Percentiles rank a stretch among this genome's conserved stretches.
phyloP scores from a whole-genome alignment of 2,329 filamentous ascomycete genomes.

The Claviceps monticola region DNA sequence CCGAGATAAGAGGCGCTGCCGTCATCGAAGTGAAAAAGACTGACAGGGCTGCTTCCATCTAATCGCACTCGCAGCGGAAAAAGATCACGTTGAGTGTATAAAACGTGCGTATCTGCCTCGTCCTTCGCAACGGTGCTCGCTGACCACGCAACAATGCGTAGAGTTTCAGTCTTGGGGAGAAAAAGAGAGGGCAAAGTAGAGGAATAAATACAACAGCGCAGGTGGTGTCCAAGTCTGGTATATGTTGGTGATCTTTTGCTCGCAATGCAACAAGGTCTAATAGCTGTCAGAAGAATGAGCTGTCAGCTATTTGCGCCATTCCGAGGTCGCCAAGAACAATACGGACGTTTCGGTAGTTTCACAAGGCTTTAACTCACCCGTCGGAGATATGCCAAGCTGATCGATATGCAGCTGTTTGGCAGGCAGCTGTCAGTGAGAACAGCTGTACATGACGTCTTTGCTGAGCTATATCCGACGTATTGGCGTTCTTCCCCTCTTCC shows the following conservation, averaged over 20 bases:
- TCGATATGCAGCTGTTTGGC: background rate
- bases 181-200: too few species aligned
- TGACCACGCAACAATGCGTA: background rate
- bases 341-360: background rate
- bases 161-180: background rate
- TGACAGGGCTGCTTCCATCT: background rate
- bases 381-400: background rate
- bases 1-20: conserved; percentile 2
- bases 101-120: background rate
- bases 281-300: background rate
- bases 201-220: background rate
- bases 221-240: background rate
- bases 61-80: background rate
- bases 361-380: background rate
- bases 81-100: background rate
- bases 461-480: background rate
- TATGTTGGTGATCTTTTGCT: background rate
- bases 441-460: background rate
- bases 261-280: background rate
- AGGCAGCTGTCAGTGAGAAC: background rate
- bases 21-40: background rate
- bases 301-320: background rate
- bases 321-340: background rate
- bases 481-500: background rate
- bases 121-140: background rate